Evolutionary conservation across 2,329 filamentous ascomycete species (phyloP).

Genomic region (Aspergillus ochraceus): DNA sequence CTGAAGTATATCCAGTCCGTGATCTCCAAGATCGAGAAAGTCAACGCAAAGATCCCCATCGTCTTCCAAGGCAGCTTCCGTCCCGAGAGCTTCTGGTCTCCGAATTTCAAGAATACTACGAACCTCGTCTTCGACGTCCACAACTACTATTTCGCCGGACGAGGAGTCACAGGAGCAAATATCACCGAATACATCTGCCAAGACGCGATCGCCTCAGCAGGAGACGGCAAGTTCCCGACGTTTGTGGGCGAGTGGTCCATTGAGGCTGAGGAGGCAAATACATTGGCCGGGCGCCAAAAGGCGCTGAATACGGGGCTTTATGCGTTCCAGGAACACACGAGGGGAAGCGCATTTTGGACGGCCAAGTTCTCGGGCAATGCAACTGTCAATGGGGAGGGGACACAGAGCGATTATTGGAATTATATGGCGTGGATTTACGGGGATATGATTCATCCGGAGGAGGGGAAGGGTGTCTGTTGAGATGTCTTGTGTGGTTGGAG

Average conservation of each 20-base stretch:
- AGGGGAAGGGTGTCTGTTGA: background rate
- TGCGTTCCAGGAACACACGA: conserved; percentile 15
- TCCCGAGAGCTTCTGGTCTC: conserved; percentile 21
- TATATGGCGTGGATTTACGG: conserved; percentile 15
- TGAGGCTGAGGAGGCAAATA: conserved; percentile 17
- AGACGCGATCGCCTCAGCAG: conserved; percentile 16
- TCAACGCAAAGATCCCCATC: conserved; percentile 21
- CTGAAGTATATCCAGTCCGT: conserved; percentile 23
- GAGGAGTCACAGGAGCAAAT: conserved; percentile 17
- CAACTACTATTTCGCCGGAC: conserved; percentile 25
- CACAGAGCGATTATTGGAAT: conserved; percentile 19
- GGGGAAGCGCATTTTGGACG: conserved; percentile 24
- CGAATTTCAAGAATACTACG: conserved; percentile 10
- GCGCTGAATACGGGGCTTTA: conserved; percentile 19
- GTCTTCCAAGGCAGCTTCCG: conserved; percentile 31
- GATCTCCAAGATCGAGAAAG: conserved; percentile 14
- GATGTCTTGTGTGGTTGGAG: too few relatives aligned
- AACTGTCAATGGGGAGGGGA: conserved; percentile 14
- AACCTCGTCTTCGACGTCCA: conserved; percentile 30
- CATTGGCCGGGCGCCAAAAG: conserved; percentile 13
- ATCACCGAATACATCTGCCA: conserved; percentile 16
- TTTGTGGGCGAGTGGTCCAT: conserved; percentile 28
- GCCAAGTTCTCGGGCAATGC: conserved; percentile 20
- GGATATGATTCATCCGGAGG: background rate
- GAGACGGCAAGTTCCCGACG: conserved; percentile 22